Conservation (phyloP, 345 rosid species). For the Cardamine chenopodiifolia region DNA sequence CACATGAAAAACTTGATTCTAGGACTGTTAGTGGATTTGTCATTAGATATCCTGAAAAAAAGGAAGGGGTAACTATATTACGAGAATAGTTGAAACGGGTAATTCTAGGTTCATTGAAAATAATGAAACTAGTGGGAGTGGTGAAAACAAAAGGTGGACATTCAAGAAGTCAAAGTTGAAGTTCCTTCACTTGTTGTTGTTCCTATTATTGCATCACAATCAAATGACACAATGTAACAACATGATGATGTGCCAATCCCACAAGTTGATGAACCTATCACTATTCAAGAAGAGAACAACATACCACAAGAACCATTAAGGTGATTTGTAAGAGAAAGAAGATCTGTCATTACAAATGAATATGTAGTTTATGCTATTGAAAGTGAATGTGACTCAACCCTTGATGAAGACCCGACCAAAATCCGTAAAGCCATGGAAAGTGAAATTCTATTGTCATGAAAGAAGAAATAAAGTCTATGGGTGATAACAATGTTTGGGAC, state of each 20-base stretch:
- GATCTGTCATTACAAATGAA: neutral
- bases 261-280: neutral
- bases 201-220: neutral
- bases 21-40: neutral
- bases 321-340: neutral
- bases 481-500: no score
- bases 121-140: neutral
- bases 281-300: neutral
- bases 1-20: slow-evolving; percentile 19
- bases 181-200: neutral
- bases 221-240: neutral
- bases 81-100: neutral
- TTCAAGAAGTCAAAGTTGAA: neutral
- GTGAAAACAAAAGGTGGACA: slow-evolving; percentile 3
- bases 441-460: no score
- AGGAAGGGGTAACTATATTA: neutral
- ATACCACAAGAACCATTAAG: slow-evolving; percentile 7
- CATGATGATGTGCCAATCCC: neutral
- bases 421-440: neutral
- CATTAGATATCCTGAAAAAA: slow-evolving; percentile 7
- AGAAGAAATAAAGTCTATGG: no score
- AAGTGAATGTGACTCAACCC: neutral
- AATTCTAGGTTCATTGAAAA: slow-evolving; percentile 16
- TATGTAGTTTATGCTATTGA: neutral
- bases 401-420: neutral